Evolutionary conservation across 2,329 filamentous ascomycete species (phyloP), one percentile per base, ranked within the genome.

Genomic region (Teratosphaeria viscida): DNA sequence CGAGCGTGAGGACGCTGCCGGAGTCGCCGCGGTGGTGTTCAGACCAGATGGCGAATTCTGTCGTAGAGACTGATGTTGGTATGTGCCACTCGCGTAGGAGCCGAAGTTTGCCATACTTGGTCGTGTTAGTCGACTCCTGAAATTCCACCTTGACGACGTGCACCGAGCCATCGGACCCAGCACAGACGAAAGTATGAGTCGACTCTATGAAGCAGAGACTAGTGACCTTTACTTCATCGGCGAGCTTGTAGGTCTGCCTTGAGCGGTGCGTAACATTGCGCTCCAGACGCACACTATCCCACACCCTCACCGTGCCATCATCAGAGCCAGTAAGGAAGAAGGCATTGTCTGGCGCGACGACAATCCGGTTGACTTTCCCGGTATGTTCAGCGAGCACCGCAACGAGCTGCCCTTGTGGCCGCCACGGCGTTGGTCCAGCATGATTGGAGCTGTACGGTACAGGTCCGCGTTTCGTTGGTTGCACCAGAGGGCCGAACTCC

Each of bases 291-390:
- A 85, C 86, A 29, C 90, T 88, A 74, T 99, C 94, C 94, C 94
- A 99, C 5, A 99, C 82, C 70, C 90, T 95, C 59, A 96, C 89
- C 6, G 83, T 85, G 2, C 94, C 90, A 73, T 99, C 94, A 68
- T 96, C 90, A 10, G 92, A 92, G 6, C 86, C 92, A 0, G 94
- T 97, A 59, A 96, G 82, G 73, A 99, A 99, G 76, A 99, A 99
- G 4, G 86, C 78, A 71, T 99, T 92, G 70, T 99, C 94, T 0
- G 92, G 90, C 1, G 94, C 87, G 7, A 90, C 84, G 2, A 88
- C 79, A 11, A 97, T 84, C 10, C 92, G 85, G 68, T 88, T 96
- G 64, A 97, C 84, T 7, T 89, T 83, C 0, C 85, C 90, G 32
- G 81, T 85, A 70, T 99, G 94, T 71, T 99, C 94, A 1, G 89